phyloP scores from a whole-genome alignment of 345 rosid species.

The Boechera divaricarpa region DNA sequence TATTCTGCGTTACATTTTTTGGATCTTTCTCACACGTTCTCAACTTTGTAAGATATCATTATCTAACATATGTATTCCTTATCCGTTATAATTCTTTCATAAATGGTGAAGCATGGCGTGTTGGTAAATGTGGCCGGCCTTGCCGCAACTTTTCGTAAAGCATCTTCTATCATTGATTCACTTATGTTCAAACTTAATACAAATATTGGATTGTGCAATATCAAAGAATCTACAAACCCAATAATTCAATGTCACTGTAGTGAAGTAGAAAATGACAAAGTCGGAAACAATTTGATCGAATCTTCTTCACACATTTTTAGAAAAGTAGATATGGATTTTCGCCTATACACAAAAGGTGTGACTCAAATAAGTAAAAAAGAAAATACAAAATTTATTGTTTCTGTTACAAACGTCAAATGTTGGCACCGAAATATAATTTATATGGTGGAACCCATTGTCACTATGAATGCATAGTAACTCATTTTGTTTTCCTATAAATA shows the following conservation, averaged over 20 bases:
- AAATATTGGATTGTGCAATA: slow-evolving; percentile 1
- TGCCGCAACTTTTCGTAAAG: slow-evolving; percentile 24
- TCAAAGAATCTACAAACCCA: slow-evolving; percentile 13
- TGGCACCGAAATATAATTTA: no score
- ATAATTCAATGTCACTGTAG: slow-evolving; percentile 29
- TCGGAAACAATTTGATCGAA: slow-evolving; percentile 27
- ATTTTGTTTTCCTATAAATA: no score
- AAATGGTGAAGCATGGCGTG: slow-evolving; percentile 33
- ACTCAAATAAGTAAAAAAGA: slow-evolving; percentile 1
- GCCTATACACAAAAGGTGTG: background rate
- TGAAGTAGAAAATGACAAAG: slow-evolving; percentile 36
- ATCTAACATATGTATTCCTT: background rate
- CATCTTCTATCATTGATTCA: slow-evolving; percentile 33
- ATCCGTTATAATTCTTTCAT: slow-evolving; percentile 10
- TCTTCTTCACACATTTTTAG: slow-evolving; percentile 31
- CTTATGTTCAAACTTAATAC: slow-evolving; percentile 1
- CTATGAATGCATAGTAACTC: no score
- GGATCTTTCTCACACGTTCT: background rate
- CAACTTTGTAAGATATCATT: background rate
- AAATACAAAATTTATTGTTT: background rate
- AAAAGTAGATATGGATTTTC: slow-evolving; percentile 22
- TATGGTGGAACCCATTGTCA: no score
- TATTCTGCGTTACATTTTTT: background rate
- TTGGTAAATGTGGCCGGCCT: slow-evolving; percentile 35
- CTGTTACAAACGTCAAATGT: no score